These are phyloP conservation scores for Amanita phalloides DNA, from an alignment of 768 basidiomycete genomes.

Conservation along the genomic window DNA sequence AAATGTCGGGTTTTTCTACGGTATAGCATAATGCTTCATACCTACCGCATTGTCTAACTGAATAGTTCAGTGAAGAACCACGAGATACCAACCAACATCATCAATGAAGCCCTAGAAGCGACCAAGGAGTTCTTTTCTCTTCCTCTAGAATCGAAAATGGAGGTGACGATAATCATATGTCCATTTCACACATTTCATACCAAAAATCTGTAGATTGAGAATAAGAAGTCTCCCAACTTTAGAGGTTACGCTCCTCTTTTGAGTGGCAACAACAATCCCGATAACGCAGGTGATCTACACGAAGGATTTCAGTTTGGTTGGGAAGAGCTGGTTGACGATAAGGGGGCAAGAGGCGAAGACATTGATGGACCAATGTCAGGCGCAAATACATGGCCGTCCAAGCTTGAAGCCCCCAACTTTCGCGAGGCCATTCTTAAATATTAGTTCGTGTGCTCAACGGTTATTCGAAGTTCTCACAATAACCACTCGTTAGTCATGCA, in stretches of 20 bases:
- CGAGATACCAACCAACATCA: slow-evolving; percentile 45
- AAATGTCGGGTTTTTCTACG: slow-evolving; percentile 79
- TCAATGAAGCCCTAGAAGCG: slow-evolving; percentile 32
- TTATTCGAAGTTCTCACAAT: background rate
- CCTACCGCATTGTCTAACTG: background rate
- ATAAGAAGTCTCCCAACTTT: slow-evolving; percentile 58
- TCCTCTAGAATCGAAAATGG: slow-evolving; percentile 51
- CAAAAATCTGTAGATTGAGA: slow-evolving; percentile 42
- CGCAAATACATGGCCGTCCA: slow-evolving; percentile 70
- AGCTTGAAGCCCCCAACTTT: slow-evolving; percentile 45
- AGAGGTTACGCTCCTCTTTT: slow-evolving; percentile 66
- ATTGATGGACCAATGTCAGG: slow-evolving; percentile 47
- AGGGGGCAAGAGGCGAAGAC: slow-evolving; percentile 16
- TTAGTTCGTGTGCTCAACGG: slow-evolving; percentile 37
- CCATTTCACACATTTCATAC: background rate
- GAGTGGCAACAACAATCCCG: slow-evolving; percentile 66
- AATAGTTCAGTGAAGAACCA: slow-evolving; percentile 59
- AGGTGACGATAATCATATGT: slow-evolving; percentile 27
- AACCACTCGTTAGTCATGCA: slow-evolving; percentile 19
- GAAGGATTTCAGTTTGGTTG: slow-evolving; percentile 86
- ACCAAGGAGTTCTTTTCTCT: slow-evolving; percentile 61
- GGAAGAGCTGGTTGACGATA: slow-evolving; percentile 32
- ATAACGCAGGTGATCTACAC: slow-evolving; percentile 77
- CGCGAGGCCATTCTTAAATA: slow-evolving; percentile 47
- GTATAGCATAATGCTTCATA: slow-evolving; percentile 20